Conservation (phyloP, 257 asterid species). For the Nicotiana otophora region DNA sequence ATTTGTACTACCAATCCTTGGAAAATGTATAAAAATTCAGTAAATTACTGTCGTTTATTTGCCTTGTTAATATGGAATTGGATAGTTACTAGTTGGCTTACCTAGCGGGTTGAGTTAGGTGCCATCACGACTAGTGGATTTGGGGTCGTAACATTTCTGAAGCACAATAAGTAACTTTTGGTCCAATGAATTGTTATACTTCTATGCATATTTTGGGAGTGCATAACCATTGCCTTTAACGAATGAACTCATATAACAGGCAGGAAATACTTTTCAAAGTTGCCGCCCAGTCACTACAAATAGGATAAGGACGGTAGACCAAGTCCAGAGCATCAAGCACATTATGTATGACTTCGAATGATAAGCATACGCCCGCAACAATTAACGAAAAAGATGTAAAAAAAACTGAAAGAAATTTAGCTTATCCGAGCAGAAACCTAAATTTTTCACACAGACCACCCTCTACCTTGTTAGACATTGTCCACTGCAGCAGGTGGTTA, state of each 20-base stretch:
- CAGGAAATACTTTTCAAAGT: background rate
- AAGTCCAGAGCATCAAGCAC: background rate
- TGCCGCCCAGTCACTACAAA: background rate
- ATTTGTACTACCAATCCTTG: too few species aligned
- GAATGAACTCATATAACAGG: background rate
- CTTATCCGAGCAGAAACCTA: background rate
- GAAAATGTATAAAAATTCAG: too few species aligned
- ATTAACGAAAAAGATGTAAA: too few species aligned
- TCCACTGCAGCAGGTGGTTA: too few species aligned
- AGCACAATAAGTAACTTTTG: too few species aligned
- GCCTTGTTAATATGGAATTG: too few species aligned
- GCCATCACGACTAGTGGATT: too few species aligned
- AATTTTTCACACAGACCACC: background rate
- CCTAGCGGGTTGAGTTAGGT: too few species aligned
- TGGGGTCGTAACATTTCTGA: too few species aligned
- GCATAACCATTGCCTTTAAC: background rate
- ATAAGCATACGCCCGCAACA: background rate
- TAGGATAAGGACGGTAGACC: background rate
- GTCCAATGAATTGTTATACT: background rate
- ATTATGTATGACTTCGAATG: background rate
- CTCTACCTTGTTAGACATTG: too few species aligned
- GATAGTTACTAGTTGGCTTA: too few species aligned
- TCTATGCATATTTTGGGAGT: background rate
- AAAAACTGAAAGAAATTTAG: background rate
- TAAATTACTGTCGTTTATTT: too few species aligned